A percentile compares a stretch with the other conserved stretches of the same genome.
These are phyloP conservation scores for Truncatella angustata DNA, from an alignment of 2,329 filamentous ascomycete genomes.

Conservation along the genomic window DNA sequence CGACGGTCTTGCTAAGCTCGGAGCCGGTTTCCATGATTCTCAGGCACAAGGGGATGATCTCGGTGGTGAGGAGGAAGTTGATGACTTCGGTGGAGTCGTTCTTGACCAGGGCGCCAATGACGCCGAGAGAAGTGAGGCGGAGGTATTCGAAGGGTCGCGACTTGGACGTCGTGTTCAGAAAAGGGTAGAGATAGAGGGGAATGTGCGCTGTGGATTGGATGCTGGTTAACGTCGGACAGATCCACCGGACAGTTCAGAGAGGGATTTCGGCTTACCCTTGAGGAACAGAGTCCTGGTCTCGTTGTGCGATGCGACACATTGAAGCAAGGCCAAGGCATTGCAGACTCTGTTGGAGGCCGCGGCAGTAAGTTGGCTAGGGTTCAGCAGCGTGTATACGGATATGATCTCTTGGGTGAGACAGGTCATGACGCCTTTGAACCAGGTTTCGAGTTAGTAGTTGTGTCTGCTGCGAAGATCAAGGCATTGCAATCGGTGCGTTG, in stretches of 20 bases:
- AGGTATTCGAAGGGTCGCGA: conserved; percentile 97
- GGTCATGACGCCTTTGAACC: conserved; percentile 99
- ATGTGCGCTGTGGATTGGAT: conserved; percentile 72
- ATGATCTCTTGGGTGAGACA: conserved; percentile 97
- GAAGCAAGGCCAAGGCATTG: conserved; percentile 91
- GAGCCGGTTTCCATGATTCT: conserved; percentile 99
- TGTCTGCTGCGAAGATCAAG: no score
- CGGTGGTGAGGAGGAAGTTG: conserved; percentile 96
- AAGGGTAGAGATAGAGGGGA: conserved; percentile 94
- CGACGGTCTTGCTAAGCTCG: conserved; percentile 96
- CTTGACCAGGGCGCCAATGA: conserved; percentile 96
- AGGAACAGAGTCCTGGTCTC: conserved; percentile 93
- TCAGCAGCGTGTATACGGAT: conserved; percentile 94
- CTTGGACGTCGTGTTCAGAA: conserved; percentile 98
- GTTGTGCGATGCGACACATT: conserved; percentile 96
- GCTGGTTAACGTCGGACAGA: not conserved
- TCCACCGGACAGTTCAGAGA: not conserved
- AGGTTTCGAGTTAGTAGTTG: no score
- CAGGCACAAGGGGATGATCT: conserved; percentile 96
- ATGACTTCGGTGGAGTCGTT: conserved; percentile 98
- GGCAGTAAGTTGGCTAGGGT: conserved; percentile 93
- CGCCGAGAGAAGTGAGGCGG: conserved; percentile 89
- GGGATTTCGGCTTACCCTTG: conserved; percentile 64
- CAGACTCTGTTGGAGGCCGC: conserved; percentile 97
- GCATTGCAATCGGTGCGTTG: no score